Percentiles rank a stretch among this genome's conserved stretches.
phyloP scores from a whole-genome alignment of 2,329 filamentous ascomycete genomes.

The Grosmannia huntii region DNA sequence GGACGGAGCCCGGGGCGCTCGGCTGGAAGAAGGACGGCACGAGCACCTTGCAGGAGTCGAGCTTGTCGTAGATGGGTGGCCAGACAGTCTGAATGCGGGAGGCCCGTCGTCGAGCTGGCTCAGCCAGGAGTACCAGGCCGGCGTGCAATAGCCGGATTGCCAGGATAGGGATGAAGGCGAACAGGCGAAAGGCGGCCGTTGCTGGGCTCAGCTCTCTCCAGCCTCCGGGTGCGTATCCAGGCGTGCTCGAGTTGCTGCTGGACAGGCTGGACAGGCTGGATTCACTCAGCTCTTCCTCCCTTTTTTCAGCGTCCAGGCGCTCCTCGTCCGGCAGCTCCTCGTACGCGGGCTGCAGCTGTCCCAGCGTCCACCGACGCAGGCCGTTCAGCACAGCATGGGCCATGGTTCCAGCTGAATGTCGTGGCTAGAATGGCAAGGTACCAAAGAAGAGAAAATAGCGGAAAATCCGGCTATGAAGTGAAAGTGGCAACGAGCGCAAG shows the following conservation, averaged over 20 bases:
- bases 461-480: background rate
- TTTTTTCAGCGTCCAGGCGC: background rate
- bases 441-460: background rate
- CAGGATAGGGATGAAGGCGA: background rate
- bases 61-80: background rate
- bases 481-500: background rate
- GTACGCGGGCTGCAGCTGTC: background rate
- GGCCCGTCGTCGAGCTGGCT: background rate
- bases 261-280: background rate
- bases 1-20: background rate
- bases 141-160: background rate
- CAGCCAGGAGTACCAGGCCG: background rate
- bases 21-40: conserved; percentile 1
- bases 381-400: background rate
- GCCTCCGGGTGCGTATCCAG: background rate
- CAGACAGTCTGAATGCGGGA: background rate
- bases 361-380: background rate
- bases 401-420: background rate
- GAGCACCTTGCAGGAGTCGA: background rate
- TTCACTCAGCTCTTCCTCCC: background rate
- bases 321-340: background rate
- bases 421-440: background rate
- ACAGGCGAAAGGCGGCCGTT: background rate
- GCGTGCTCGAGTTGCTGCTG: background rate
- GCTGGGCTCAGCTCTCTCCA: conserved; percentile 12